These are phyloP conservation scores for Ascochyta fabae DNA, from an alignment of 2,329 filamentous ascomycete genomes.

Conservation along the genomic window DNA sequence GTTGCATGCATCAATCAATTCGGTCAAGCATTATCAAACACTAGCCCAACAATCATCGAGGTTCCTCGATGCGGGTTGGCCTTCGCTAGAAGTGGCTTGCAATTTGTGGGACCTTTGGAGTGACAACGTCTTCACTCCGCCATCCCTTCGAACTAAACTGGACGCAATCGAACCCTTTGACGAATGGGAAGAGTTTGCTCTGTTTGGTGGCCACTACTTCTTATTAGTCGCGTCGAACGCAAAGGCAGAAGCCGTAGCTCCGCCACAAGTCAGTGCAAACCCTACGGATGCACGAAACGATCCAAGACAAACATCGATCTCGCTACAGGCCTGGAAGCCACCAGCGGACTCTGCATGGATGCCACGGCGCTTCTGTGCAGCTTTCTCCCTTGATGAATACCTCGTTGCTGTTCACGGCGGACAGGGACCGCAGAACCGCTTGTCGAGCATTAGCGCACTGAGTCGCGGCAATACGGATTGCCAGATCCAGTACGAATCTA, in stretches of 20 bases:
- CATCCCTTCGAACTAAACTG: conserved; percentile 65
- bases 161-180: conserved; percentile 84
- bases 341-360: conserved; percentile 22
- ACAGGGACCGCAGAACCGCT: conserved; percentile 56
- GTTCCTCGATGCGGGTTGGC: conserved; percentile 75
- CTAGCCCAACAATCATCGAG: conserved; percentile 70
- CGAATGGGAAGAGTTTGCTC: conserved; percentile 92
- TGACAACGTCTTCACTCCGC: conserved; percentile 68
- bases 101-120: conserved; percentile 87
- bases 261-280: not conserved
- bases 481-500: conserved; percentile 41
- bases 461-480: conserved; percentile 25
- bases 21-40: conserved; percentile 72
- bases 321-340: conserved; percentile 23
- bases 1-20: conserved; percentile 77
- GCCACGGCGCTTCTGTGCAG: conserved; percentile 50
- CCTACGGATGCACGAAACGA: not conserved
- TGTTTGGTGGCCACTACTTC: conserved; percentile 86
- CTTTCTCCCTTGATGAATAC: conserved; percentile 40
- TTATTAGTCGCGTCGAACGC: conserved; percentile 69
- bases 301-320: conserved; percentile 16
- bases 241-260: conserved; percentile 19
- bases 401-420: conserved; percentile 53
- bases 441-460: conserved; percentile 53
- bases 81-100: conserved; percentile 61